A percentile compares a stretch with the other conserved stretches of the same genome.
Conservation (phyloP, 345 rosid genomes). For the Luvunga scandens region DNA sequence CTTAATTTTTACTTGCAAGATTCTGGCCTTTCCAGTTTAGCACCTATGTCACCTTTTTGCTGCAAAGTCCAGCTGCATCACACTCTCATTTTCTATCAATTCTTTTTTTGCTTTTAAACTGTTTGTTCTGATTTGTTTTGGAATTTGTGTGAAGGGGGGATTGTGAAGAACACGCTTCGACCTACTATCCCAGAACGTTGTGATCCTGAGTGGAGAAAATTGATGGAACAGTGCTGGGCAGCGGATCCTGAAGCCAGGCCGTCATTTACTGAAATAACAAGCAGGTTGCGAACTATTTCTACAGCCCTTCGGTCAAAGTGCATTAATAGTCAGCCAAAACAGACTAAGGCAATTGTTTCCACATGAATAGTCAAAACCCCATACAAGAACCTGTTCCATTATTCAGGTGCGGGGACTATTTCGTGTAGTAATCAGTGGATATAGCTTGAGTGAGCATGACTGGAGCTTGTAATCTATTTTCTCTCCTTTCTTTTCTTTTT, state of each 20-base stretch:
- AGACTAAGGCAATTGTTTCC: constrained; percentile 4
- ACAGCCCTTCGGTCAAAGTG: constrained; percentile 30
- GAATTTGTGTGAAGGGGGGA: constrained; percentile 44
- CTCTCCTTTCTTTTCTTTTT: background rate
- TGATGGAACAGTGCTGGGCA: constrained; percentile 71
- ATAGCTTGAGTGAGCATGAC: constrained; percentile 7
- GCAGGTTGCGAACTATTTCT: constrained; percentile 45
- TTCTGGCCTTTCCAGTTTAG: background rate
- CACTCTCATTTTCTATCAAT: background rate
- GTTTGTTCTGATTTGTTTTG: background rate
- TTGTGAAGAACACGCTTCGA: constrained; percentile 60
- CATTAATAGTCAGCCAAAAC: constrained; percentile 28
- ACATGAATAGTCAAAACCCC: background rate
- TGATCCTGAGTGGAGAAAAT: constrained; percentile 52
- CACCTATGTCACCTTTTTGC: background rate
- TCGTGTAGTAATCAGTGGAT: background rate
- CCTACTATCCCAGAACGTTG: constrained; percentile 52
- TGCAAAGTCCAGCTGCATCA: background rate
- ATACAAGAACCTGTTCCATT: background rate
- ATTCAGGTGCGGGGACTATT: background rate
- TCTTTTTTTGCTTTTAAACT: background rate
- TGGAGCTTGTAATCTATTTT: constrained; percentile 7
- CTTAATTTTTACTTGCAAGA: background rate
- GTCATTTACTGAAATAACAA: constrained; percentile 58
- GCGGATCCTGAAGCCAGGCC: constrained; percentile 56